These are phyloP conservation scores for Polytolypa hystricis DNA, from an alignment of 2,329 filamentous ascomycete species.

Conservation along the genomic window DNA sequence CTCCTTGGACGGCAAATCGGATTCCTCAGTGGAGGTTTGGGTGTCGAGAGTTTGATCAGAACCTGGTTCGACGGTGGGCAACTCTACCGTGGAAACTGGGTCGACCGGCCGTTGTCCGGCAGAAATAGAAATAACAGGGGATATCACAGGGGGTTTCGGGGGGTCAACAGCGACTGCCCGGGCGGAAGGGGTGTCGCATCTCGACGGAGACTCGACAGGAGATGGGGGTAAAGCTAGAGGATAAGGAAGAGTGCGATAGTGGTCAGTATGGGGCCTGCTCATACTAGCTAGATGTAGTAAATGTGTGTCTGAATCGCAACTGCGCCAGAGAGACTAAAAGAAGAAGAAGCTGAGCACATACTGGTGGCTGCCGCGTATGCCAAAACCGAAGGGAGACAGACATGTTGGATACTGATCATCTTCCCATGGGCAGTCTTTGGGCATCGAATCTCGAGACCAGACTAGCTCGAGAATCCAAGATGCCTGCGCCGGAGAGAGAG, in stretches of 20 bases:
- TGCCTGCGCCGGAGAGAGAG: constrained; percentile 22
- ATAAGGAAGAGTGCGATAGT: constrained; percentile 1
- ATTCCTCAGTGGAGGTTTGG: background rate
- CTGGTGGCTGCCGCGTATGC: constrained; percentile 23
- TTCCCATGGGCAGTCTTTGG: constrained; percentile 25
- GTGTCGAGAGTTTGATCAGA: background rate
- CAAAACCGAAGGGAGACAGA: constrained; percentile 24
- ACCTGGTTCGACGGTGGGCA: constrained; percentile 2
- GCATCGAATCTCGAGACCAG: constrained; percentile 23
- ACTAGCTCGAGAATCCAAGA: constrained; percentile 23
- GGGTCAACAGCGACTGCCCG: constrained; percentile 17
- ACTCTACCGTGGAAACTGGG: constrained; percentile 2
- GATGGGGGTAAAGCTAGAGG: constrained; percentile 22
- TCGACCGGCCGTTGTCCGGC: background rate
- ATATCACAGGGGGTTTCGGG: constrained; percentile 16
- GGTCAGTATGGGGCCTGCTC: no score
- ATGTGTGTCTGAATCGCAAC: no score
- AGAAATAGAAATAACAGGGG: constrained; percentile 14
- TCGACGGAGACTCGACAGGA: constrained; percentile 20
- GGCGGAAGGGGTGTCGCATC: constrained; percentile 23
- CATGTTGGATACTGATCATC: constrained; percentile 31
- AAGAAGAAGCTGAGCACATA: constrained; percentile 17
- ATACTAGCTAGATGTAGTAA: no score
- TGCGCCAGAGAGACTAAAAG: background rate
- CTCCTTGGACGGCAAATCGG: no score